These are phyloP conservation scores for Medicago lupulina DNA, from an alignment of 306 rosid species.

Conservation along the genomic window DNA sequence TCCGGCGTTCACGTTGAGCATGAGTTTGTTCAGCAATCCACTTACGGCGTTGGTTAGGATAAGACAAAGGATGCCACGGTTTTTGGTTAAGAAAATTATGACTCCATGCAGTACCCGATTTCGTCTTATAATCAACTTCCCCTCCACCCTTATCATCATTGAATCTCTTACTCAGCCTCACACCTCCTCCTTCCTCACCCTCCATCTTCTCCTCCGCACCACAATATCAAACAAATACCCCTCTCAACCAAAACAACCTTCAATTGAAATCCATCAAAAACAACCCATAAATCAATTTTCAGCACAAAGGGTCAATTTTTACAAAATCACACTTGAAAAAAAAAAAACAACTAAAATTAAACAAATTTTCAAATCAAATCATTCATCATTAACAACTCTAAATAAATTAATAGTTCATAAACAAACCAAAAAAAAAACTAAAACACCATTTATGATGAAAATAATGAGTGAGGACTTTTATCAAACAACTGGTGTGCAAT, in stretches of 20 bases:
- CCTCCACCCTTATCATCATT: conserved; percentile 59
- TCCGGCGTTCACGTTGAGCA: conserved; percentile 65
- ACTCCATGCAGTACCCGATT: conserved; percentile 97
- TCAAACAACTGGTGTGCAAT: no score
- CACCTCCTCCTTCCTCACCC: conserved; percentile 85
- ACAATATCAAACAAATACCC: not conserved
- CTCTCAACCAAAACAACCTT: not conserved
- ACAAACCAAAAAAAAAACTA: not conserved
- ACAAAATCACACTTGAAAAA: not conserved
- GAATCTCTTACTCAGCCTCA: conserved; percentile 79
- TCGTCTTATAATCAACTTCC: conserved; percentile 81
- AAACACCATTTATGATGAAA: not conserved
- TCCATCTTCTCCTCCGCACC: conserved; percentile 59
- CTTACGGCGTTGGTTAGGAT: conserved; percentile 96
- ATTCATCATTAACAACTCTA: not conserved
- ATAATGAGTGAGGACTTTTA: not conserved
- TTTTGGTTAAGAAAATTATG: conserved; percentile 91
- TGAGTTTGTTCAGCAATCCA: conserved; percentile 98
- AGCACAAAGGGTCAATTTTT: not conserved
- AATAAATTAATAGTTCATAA: not conserved
- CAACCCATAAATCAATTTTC: not conserved
- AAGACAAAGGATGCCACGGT: conserved; percentile 99
- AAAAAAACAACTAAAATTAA: not conserved
- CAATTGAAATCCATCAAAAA: not conserved
- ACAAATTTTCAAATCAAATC: not conserved